Evolutionary conservation across 2,329 filamentous ascomycete species (phyloP), one percentile per base, ranked within the genome.

Genomic region (Trichoderma asperellum): DNA sequence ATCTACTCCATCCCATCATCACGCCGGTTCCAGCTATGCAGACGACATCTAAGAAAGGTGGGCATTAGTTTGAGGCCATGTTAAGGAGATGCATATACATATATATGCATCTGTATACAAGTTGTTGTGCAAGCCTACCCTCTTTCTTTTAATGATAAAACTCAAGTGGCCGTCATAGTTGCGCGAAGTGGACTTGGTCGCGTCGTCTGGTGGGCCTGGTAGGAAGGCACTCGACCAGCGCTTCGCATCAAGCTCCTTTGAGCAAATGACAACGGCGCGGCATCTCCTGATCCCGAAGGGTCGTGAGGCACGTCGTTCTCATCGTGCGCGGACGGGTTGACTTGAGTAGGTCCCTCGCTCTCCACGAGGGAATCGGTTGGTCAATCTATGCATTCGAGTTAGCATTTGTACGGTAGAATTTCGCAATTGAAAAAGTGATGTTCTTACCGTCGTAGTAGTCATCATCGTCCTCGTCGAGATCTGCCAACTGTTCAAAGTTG

Each of bases 401-500:
- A 73, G 71, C 24, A 4, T 43, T 11, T 4, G 16, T 32, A 34
- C 29, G 16, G 29, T 29, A 27, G 12, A 12, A 27, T 49, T 43
- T 16, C 16, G 29, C 29, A 14, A 3, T 11, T 12, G 37, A 21
- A 16, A 12, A 43, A 29, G 18, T 8, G 29, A 49, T 57, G 16
- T 18, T 73, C 80, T 76, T 76, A 85, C 85, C 86, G 82, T 88
- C 87, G 84, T 97, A 97, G 86, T 97, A 97, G 83, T 95, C 95
- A 81, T 98, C 95, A 82, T 94, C 92, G 80, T 96, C 92, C 81
- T 97, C 94, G 21, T 71, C 70, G 78, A 92, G 87, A 81, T 98
- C 96, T 82, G 91, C 92, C 82, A 99, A 88, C 83, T 99, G 96
- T 84, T 99, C 96, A 84, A 99, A 99, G 87, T 99, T 99, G 87